Percentiles rank a stretch among this genome's conserved stretches.
Conservation (phyloP, 2,329 filamentous ascomycete species). For the Penicillium aurantiogriseum region DNA sequence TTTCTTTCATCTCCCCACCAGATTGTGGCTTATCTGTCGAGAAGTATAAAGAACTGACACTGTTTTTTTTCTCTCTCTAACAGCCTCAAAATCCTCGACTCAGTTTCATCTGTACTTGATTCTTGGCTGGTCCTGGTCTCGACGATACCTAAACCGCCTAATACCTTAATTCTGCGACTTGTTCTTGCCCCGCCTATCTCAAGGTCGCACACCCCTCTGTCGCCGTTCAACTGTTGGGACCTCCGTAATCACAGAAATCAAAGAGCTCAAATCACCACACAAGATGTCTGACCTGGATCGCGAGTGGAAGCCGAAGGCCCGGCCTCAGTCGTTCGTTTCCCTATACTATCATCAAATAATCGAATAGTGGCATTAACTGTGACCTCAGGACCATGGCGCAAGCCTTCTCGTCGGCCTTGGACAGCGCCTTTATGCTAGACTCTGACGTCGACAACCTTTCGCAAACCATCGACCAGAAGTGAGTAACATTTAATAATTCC, state of each 20-base stretch:
- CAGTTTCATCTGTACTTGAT: constrained; percentile 11
- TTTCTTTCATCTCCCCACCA: neutral
- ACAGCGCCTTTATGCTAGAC: constrained; percentile 86
- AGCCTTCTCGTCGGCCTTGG: constrained; percentile 80
- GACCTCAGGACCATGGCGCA: constrained; percentile 73
- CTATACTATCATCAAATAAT: constrained; percentile 5
- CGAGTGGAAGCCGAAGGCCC: constrained; percentile 77
- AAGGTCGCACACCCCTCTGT: constrained; percentile 11
- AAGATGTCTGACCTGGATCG: constrained; percentile 63
- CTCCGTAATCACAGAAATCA: neutral
- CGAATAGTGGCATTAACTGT: constrained; percentile 24
- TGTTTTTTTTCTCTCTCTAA: neutral
- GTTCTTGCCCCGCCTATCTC: constrained; percentile 8
- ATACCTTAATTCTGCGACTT: constrained; percentile 11
- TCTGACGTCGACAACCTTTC: constrained; percentile 72
- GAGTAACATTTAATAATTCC: constrained; percentile 35
- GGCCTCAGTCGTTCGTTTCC: constrained; percentile 76
- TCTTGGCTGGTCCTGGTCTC: constrained; percentile 35
- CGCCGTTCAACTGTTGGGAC: neutral
- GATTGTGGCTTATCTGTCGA: constrained; percentile 5
- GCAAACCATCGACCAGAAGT: constrained; percentile 79
- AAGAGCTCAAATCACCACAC: neutral
- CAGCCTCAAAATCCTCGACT: neutral
- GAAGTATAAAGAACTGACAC: constrained; percentile 3
- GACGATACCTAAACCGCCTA: constrained; percentile 5